Evolutionary conservation across 768 basidiomycete genomes (phyloP).

Genomic region (Suillus variegatus): DNA sequence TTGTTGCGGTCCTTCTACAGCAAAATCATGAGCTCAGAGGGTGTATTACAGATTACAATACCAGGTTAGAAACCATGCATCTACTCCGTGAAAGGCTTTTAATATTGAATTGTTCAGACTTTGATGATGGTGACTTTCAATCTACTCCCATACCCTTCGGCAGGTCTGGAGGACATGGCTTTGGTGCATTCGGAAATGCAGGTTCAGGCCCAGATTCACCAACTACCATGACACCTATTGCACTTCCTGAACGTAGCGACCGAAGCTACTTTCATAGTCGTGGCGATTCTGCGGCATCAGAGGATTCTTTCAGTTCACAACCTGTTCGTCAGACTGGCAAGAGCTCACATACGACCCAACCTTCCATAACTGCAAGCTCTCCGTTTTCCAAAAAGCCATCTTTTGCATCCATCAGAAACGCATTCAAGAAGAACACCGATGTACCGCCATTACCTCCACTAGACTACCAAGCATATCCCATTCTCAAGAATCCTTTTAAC

Average conservation of each 20-base stretch:
- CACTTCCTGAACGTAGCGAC: slow-evolving; percentile 38
- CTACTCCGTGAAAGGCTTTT: slow-evolving; percentile 10
- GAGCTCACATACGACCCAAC: slow-evolving; percentile 63
- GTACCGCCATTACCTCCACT: slow-evolving; percentile 76
- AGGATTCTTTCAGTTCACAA: slow-evolving; percentile 69
- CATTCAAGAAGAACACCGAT: slow-evolving; percentile 74
- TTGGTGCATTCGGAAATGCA: slow-evolving; percentile 35
- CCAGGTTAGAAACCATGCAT: slow-evolving; percentile 44
- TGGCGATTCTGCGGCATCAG: slow-evolving; percentile 77
- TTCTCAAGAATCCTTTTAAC: slow-evolving; percentile 80
- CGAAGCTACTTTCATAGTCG: slow-evolving; percentile 73
- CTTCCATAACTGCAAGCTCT: slow-evolving; percentile 52
- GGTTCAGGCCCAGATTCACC: slow-evolving; percentile 68
- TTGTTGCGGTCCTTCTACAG: neutral
- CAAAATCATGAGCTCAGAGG: slow-evolving; percentile 18
- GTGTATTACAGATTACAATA: slow-evolving; percentile 60
- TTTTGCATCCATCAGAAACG: slow-evolving; percentile 84
- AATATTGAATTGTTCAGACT: slow-evolving; percentile 47
- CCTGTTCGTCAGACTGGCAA: slow-evolving; percentile 57
- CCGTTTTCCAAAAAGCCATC: slow-evolving; percentile 80
- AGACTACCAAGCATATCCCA: slow-evolving; percentile 68
- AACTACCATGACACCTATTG: slow-evolving; percentile 53
- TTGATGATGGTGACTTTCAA: slow-evolving; percentile 73
- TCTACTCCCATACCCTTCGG: slow-evolving; percentile 72
- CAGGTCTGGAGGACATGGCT: slow-evolving; percentile 53